phyloP scores from a whole-genome alignment of 495 filamentous ascomycete species.

The Aspergillus cavernicola region DNA sequence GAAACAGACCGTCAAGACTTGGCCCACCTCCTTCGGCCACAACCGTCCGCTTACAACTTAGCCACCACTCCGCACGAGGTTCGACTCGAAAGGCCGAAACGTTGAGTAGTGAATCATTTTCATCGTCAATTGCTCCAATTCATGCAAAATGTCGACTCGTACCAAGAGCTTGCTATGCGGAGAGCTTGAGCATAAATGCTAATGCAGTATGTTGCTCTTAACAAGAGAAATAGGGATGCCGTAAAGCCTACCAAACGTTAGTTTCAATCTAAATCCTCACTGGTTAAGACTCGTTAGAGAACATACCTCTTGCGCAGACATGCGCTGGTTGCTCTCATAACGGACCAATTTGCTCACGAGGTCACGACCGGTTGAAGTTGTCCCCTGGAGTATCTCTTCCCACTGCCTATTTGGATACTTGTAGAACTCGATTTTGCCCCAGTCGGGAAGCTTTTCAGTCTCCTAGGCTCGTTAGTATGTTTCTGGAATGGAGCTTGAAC shows the following conservation, averaged over 20 bases:
- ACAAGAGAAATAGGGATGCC: conserved; percentile 36
- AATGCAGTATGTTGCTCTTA: background rate
- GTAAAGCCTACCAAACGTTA: conserved; percentile 31
- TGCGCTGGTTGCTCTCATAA: conserved; percentile 53
- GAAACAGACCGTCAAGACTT: conserved; percentile 5
- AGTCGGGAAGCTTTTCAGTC: conserved; percentile 53
- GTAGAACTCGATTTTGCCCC: conserved; percentile 63
- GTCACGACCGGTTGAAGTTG: conserved; percentile 48
- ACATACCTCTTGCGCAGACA: conserved; percentile 50
- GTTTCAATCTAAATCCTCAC: background rate
- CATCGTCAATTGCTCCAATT: too few relatives aligned
- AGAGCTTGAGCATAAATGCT: too few relatives aligned
- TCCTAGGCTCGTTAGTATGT: conserved; percentile 38
- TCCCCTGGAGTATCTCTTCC: conserved; percentile 49
- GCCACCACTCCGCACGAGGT: too few relatives aligned
- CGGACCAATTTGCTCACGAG: conserved; percentile 51
- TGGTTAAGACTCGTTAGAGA: background rate
- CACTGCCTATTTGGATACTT: conserved; percentile 49
- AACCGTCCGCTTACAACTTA: background rate
- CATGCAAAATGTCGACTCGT: too few relatives aligned
- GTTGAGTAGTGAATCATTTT: too few relatives aligned
- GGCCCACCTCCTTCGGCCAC: background rate
- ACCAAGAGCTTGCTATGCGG: too few relatives aligned
- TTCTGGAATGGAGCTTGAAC: background rate
- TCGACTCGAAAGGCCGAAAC: too few relatives aligned